phyloP scores from a whole-genome alignment of 2,329 filamentous ascomycete genomes.

The Metarhizium anisopliae region DNA sequence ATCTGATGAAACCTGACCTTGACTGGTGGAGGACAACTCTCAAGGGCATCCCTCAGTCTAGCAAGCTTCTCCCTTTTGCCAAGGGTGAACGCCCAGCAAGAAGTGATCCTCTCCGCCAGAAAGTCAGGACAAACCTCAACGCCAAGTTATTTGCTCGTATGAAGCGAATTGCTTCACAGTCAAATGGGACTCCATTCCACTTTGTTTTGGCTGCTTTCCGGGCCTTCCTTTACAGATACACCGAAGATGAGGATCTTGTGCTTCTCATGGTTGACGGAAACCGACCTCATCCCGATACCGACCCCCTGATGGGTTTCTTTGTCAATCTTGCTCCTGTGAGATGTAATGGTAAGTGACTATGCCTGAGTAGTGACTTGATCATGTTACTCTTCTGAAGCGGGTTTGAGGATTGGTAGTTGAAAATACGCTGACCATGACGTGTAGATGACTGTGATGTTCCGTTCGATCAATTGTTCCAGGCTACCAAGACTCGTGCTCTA shows the following conservation, averaged over 20 bases:
- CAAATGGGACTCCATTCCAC: slow-evolving; percentile 15
- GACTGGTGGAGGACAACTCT: slow-evolving; percentile 15
- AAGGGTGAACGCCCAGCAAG: slow-evolving; percentile 11
- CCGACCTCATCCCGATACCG: slow-evolving; percentile 14
- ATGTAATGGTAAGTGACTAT: slow-evolving; percentile 9
- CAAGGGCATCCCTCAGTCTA: slow-evolving; percentile 10
- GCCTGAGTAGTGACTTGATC: too few species aligned
- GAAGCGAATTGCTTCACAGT: slow-evolving; percentile 15
- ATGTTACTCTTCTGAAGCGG: too few species aligned
- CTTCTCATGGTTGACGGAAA: slow-evolving; percentile 17
- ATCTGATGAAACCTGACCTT: slow-evolving; percentile 15
- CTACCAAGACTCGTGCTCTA: slow-evolving; percentile 12
- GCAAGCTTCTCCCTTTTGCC: slow-evolving; percentile 15
- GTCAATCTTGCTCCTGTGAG: slow-evolving; percentile 16
- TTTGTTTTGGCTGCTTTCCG: slow-evolving; percentile 17
- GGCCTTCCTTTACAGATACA: slow-evolving; percentile 16
- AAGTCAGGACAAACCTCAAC: slow-evolving; percentile 13
- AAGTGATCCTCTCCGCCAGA: slow-evolving; percentile 12
- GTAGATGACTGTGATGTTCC: slow-evolving; percentile 13
- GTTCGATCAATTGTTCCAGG: slow-evolving; percentile 15
- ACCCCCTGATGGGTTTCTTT: slow-evolving; percentile 16
- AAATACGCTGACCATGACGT: not conserved
- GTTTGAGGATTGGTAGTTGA: too few species aligned
- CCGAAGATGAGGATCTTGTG: slow-evolving; percentile 14
- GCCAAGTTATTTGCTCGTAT: slow-evolving; percentile 15